These are phyloP conservation scores for Penicillium sp. DNA, from an alignment of 2,329 filamentous ascomycete species.

Conservation along the genomic window DNA sequence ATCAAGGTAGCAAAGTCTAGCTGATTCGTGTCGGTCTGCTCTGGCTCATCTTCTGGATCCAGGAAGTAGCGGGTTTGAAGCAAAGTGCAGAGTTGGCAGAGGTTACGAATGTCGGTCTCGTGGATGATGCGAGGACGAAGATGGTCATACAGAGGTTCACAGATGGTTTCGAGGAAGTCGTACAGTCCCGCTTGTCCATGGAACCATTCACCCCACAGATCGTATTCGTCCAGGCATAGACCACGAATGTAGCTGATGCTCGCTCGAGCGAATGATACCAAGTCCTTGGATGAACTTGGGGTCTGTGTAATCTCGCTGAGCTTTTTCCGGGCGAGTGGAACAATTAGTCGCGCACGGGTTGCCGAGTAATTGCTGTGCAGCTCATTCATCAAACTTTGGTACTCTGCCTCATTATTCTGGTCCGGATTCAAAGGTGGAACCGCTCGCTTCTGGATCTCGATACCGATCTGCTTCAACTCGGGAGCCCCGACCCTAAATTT, in stretches of 20 bases:
- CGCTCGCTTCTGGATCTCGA: slow-evolving; percentile 66
- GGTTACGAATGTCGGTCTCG: slow-evolving; percentile 63
- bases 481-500: slow-evolving; percentile 67
- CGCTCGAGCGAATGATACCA: slow-evolving; percentile 63
- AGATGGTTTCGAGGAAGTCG: slow-evolving; percentile 65
- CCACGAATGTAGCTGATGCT: slow-evolving; percentile 65
- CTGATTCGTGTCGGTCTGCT: slow-evolving; percentile 50
- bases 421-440: slow-evolving; percentile 59
- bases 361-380: slow-evolving; percentile 63
- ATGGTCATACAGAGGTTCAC: slow-evolving; percentile 66
- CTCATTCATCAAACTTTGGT: slow-evolving; percentile 64
- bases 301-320: slow-evolving; percentile 54
- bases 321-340: slow-evolving; percentile 63
- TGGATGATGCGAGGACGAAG: slow-evolving; percentile 64
- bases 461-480: slow-evolving; percentile 63
- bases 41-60: slow-evolving; percentile 54
- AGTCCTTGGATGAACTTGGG: slow-evolving; percentile 60
- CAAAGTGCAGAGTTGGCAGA: slow-evolving; percentile 65
- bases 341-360: slow-evolving; percentile 56
- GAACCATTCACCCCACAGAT: slow-evolving; percentile 66
- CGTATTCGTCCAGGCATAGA: slow-evolving; percentile 65
- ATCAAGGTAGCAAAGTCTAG: slow-evolving; percentile 63
- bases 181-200: slow-evolving; percentile 61
- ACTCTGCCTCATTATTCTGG: slow-evolving; percentile 59
- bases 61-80: slow-evolving; percentile 66